These are phyloP conservation scores for Paramecium caudatum DNA, from an alignment of 73 alveolate species.

Conservation along the genomic window DNA sequence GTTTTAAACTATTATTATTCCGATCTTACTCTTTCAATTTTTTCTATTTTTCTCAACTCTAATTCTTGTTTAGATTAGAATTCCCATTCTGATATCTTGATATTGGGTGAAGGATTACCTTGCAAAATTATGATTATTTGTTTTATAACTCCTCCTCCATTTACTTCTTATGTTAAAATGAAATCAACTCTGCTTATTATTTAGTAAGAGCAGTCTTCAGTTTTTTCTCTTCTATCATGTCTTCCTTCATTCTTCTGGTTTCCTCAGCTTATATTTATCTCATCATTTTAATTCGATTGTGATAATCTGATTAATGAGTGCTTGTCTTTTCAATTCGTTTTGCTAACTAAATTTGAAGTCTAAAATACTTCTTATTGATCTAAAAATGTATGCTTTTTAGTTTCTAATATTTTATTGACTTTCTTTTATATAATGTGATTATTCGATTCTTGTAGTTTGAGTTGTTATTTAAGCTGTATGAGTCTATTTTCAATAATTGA, in stretches of 20 bases:
- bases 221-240: neutral
- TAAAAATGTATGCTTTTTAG: neutral
- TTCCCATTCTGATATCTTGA: slow-evolving; percentile 46
- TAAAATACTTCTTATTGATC: neutral
- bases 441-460: slow-evolving; percentile 44
- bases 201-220: neutral
- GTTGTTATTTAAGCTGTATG: neutral
- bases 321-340: neutral
- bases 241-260: neutral
- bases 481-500: slow-evolving; percentile 4
- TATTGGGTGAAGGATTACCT: neutral
- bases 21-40: neutral
- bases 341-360: neutral
- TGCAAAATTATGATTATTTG: neutral
- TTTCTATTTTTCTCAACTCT: neutral
- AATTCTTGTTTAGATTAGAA: neutral
- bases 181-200: neutral
- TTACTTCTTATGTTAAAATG: neutral
- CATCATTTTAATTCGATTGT: slow-evolving; percentile 18
- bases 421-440: neutral
- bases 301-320: neutral
- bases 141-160: slow-evolving; percentile 25
- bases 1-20: slow-evolving; percentile 13
- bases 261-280: neutral
- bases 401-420: slow-evolving; percentile 30